Conservation (phyloP, 441 rosid species). For the Adansonia rubrostipa region DNA sequence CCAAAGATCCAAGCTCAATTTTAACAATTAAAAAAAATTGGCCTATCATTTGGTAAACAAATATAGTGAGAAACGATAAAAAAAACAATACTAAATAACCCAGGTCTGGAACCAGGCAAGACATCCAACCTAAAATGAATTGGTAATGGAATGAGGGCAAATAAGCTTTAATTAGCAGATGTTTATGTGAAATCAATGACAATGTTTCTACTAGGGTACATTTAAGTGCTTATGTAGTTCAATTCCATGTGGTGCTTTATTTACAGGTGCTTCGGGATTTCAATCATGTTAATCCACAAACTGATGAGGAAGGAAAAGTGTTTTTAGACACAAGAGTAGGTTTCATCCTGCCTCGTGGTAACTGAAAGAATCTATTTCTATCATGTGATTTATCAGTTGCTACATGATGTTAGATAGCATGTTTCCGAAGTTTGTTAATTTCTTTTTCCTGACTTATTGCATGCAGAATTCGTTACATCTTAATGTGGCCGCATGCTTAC, state of each 20-base stretch:
- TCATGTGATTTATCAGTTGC: background rate
- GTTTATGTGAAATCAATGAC: conserved; percentile 10
- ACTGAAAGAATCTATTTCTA: background rate
- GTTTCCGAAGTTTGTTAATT: conserved; percentile 26
- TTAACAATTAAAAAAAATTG: background rate
- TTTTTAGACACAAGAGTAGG: conserved; percentile 74
- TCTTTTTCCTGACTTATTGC: conserved; percentile 23
- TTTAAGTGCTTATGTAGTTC: conserved; percentile 17
- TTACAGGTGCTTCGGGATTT: conserved; percentile 91
- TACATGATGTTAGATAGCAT: conserved; percentile 11
- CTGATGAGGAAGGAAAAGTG: conserved; percentile 91
- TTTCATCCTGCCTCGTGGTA: conserved; percentile 23
- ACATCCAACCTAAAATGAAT: background rate
- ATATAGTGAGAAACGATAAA: background rate
- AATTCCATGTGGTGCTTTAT: conserved; percentile 19
- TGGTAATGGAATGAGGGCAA: background rate
- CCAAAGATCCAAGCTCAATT: background rate
- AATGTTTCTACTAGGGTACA: background rate
- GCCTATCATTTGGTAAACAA: background rate
- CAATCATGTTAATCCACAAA: conserved; percentile 98
- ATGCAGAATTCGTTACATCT: conserved; percentile 76
- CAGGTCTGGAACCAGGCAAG: background rate
- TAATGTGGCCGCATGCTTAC: conserved; percentile 89
- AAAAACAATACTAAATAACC: background rate
- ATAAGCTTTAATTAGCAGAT: background rate